Conservation (phyloP, 2,329 filamentous ascomycete genomes). For the Hypoxylon sp. region DNA sequence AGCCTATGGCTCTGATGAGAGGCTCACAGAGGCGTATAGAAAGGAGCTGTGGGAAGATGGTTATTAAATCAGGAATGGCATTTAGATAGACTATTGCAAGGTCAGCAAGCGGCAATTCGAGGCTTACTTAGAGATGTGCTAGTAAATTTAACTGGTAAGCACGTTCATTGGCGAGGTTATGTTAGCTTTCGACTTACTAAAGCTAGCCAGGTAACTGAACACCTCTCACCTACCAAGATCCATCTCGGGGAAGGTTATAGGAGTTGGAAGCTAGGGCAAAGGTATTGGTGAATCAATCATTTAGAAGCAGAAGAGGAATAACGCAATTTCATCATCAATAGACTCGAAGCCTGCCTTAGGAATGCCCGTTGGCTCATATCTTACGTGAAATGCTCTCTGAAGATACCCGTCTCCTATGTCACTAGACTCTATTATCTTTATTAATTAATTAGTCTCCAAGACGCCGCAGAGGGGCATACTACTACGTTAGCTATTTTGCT, state of each 20-base stretch:
- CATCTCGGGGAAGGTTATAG: background rate
- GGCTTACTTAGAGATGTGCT: background rate
- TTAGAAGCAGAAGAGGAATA: too few relatives aligned
- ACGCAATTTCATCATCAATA: too few relatives aligned
- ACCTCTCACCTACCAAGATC: background rate
- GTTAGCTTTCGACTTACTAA: background rate
- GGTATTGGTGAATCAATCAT: background rate
- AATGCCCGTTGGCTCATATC: too few relatives aligned
- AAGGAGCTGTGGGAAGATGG: slow-evolving; percentile 86
- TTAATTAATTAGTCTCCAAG: too few relatives aligned
- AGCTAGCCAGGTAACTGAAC: background rate
- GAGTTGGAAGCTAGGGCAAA: background rate
- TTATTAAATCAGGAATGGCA: slow-evolving; percentile 53
- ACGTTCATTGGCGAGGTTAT: background rate
- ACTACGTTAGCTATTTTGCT: too few relatives aligned
- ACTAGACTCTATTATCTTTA: too few relatives aligned
- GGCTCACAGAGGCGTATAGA: slow-evolving; percentile 85
- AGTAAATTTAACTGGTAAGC: slow-evolving; percentile 7
- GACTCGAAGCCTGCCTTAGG: too few relatives aligned
- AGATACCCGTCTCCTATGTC: too few relatives aligned
- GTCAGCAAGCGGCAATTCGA: too few relatives aligned
- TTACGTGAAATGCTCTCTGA: too few relatives aligned
- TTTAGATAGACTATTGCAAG: background rate
- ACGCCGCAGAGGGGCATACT: too few relatives aligned
- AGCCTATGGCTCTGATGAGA: slow-evolving; percentile 80